Evolutionary conservation across 768 basidiomycete genomes (phyloP), one percentile per base, ranked within the genome.

Genomic region (Cystobasidium tubakii): DNA sequence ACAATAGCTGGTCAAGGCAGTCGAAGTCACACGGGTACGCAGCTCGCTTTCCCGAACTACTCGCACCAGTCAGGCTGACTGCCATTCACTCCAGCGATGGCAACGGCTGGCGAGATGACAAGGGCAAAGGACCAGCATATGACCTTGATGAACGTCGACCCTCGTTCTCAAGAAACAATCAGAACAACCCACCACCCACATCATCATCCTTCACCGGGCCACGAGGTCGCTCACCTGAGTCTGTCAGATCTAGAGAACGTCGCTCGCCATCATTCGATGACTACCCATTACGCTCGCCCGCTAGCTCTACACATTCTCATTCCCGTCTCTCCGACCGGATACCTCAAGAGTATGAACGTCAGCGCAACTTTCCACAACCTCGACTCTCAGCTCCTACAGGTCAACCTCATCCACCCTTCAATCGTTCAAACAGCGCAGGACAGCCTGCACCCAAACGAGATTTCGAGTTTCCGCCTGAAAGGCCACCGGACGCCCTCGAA

Each of bases 241-340:
- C 63, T 65, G 39, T 46, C 31, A 27, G 63, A 25, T 65, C 63
- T 31, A 34, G 63, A 27, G 63, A 36, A 31, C 31, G 63, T 1
- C 63, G 63, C 17, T 65, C 63, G 3, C 63, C 63, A 17, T 65
- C 63, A 13, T 36, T 23, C 25, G 36, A 25, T n/a, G 36, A 65
- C 15, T 27, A 39, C 29, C 63, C 31, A 9, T 39, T 43, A 23
- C 63, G 39, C 36, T 65, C 63, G 7, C 63, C 63, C 39, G 39
- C 63, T 12, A 46, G 63, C 19, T 65, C 63, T 17, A 42, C 63
- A 39, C 39, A 65, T 36, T 65, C 63, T 23, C 34, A 65, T 42
- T 62, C 57, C 9, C 57, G 57, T 2, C 46, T 50, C 21, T 50
- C 46, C 7, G 46, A 50, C 46, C 46, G 46, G 12, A 50, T 50